These are phyloP conservation scores for Saturnispora quitensis DNA, from an alignment of 805 yeast species.

Conservation along the genomic window DNA sequence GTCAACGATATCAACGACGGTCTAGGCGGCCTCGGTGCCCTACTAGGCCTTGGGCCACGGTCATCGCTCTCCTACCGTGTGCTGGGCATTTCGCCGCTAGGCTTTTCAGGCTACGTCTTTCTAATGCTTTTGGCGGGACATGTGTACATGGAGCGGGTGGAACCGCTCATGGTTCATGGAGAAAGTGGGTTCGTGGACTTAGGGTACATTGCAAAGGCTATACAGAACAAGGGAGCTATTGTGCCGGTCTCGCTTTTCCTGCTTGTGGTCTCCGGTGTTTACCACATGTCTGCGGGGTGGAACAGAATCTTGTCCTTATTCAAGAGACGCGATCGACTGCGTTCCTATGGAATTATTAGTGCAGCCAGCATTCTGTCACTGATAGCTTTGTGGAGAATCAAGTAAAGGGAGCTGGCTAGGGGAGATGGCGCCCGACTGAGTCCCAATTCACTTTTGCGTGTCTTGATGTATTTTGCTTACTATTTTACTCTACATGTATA, in stretches of 20 bases:
- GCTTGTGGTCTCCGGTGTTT: constrained; percentile 33
- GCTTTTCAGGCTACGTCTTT: constrained; percentile 51
- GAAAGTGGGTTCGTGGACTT: constrained; percentile 51
- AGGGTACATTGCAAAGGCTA: constrained; percentile 37
- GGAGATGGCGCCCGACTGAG: too few species aligned
- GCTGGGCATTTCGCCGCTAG: constrained; percentile 46
- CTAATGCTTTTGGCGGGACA: constrained; percentile 39
- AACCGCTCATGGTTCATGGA: constrained; percentile 51
- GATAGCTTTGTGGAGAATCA: constrained; percentile 1
- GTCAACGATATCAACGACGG: constrained; percentile 39
- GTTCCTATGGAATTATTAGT: constrained; percentile 36
- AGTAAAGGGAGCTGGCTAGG: background rate
- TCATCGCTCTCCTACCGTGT: constrained; percentile 35
- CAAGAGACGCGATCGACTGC: constrained; percentile 31
- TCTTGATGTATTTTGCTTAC: too few species aligned
- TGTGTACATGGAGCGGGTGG: constrained; percentile 35
- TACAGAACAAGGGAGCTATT: background rate
- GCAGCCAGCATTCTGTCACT: background rate
- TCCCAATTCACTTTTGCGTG: too few species aligned
- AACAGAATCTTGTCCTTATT: constrained; percentile 36
- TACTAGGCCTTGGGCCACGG: constrained; percentile 47
- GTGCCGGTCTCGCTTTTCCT: constrained; percentile 19
- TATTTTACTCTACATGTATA: too few species aligned
- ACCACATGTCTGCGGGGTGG: constrained; percentile 50
- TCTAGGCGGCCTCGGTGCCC: constrained; percentile 50